Base-by-base conservation (phyloP, 495 filamentous ascomycete genomes). In the Penicillium lagena region DNA sequence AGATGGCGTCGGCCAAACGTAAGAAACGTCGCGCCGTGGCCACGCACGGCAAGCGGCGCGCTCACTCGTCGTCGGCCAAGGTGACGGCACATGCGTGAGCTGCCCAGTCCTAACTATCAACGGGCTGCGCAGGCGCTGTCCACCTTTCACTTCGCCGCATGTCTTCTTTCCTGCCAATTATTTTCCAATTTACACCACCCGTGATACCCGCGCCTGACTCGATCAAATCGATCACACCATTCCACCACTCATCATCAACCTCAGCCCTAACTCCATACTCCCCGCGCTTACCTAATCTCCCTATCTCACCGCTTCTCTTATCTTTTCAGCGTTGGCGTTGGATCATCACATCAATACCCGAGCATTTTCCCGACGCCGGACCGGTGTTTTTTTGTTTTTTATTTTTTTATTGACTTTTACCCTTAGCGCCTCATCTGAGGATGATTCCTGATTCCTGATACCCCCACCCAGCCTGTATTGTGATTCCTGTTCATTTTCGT, bases 1-100 rank as follows among this genome's bases (percentile, higher is more conserved):
- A 62, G 27, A 60, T 48, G 22, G 22, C 22, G 2, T 22, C 22
- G 40, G 44, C 55, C 33, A 72, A 70, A 58, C 62, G 52, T 51
- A 66, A 60, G 59, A 72, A 70, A 55, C 68, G 67, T 47, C 63
- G 62, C 35, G 54, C 55, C 9, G 49, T 60, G 7, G 52, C 52
- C 1, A 53, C 22, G 22, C 22, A 47, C 11, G 46, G 54, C 40
- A 66, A 67, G 40, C 60, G 66, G 39, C 66, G 66, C 39, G 55
- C 64, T n/a, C 58, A 64, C 29, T 70, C 66, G 14, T 54, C 58
- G 22, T 48, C 54, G 10, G 48, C 39, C 44, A 60, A 55, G 30
- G 49, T 60, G 34, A 13, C 30, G 1, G 33, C 13, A 34, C 29
- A 13, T 34, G 34, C 31, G 22, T 50, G 38, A 53, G n/a, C 38